phyloP scores from a whole-genome alignment of 176 grass and related monocot species.

The Dendrocalamus sinicus region DNA sequence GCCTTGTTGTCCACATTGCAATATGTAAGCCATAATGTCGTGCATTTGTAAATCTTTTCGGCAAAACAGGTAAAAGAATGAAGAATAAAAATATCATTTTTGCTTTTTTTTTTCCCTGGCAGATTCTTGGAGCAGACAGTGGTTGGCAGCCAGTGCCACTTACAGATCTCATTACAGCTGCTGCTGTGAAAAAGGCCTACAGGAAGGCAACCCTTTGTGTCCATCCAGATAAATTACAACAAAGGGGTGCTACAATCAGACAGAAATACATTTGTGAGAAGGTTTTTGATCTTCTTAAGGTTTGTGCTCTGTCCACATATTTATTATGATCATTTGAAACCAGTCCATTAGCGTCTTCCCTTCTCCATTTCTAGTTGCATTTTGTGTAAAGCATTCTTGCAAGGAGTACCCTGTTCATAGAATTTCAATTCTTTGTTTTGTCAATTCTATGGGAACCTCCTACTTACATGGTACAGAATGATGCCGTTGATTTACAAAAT shows the following conservation, averaged over 20 bases:
- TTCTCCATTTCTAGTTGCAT: not conserved
- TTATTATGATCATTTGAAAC: slow-evolving; percentile 14
- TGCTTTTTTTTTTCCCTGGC: slow-evolving; percentile 2
- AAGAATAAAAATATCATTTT: not conserved
- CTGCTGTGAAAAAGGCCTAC: slow-evolving; percentile 88
- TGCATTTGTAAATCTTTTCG: not conserved
- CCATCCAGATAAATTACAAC: slow-evolving; percentile 96
- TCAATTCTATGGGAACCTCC: not conserved
- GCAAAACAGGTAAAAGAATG: not conserved
- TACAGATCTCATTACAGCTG: slow-evolving; percentile 88
- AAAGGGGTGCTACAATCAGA: slow-evolving; percentile 86
- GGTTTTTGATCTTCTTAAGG: slow-evolving; percentile 99
- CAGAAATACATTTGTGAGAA: slow-evolving; percentile 98
- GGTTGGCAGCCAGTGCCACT: slow-evolving; percentile 95
- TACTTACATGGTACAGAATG: not conserved
- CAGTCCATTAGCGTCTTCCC: not conserved
- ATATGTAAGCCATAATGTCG: slow-evolving; percentile 59
- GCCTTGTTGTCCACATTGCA: slow-evolving; percentile 92
- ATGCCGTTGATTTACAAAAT: not conserved
- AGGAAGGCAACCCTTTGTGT: slow-evolving; percentile 93
- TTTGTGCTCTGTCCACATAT: slow-evolving; percentile 12
- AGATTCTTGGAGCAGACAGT: slow-evolving; percentile 88
- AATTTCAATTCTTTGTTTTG: not conserved
- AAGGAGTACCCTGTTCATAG: not conserved
- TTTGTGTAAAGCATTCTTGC: not conserved